These are phyloP conservation scores for Ascochyta viciae-villosae DNA, from an alignment of 2,329 filamentous ascomycete genomes.

Conservation along the genomic window DNA sequence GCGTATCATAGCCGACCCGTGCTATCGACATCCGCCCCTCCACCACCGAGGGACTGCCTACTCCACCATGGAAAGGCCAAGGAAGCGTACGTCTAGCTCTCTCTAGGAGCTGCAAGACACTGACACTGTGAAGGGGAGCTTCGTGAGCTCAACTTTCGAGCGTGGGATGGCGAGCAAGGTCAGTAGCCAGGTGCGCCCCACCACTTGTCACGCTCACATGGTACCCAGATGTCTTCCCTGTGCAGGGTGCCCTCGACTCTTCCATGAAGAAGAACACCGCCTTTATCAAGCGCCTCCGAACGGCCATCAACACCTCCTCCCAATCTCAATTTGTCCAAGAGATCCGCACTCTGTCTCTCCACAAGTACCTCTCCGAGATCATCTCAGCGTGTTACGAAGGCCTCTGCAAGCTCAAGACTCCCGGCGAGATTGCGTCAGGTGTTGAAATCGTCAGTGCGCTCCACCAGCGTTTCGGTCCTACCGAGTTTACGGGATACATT, in stretches of 20 bases:
- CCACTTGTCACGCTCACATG: constrained; percentile 27
- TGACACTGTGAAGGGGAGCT: constrained; percentile 73
- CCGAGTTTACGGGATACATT: constrained; percentile 88
- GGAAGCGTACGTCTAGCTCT: constrained; percentile 52
- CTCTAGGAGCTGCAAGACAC: constrained; percentile 1
- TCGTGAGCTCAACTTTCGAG: constrained; percentile 83
- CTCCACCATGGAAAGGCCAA: constrained; percentile 57
- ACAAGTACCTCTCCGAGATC: constrained; percentile 97
- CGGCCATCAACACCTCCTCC: constrained; percentile 80
- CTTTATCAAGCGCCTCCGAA: constrained; percentile 95
- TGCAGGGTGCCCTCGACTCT: constrained; percentile 84
- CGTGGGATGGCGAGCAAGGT: constrained; percentile 92
- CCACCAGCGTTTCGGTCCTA: constrained; percentile 90
- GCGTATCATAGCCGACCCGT: constrained; percentile 43
- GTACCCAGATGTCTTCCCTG: constrained; percentile 73
- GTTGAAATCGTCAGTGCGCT: constrained; percentile 95
- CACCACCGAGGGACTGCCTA: constrained; percentile 39
- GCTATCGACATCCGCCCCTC: constrained; percentile 44
- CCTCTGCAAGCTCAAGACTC: constrained; percentile 86
- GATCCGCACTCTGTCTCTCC: constrained; percentile 85
- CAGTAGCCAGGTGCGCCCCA: constrained; percentile 26
- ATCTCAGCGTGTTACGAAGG: constrained; percentile 96
- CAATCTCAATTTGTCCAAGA: constrained; percentile 87
- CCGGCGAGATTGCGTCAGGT: constrained; percentile 88
- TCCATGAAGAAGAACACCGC: constrained; percentile 98